Percentiles rank a stretch among this genome's conserved stretches.
Evolutionary conservation across 73 alveolate genomes (phyloP).

Genomic region (Uronychia setigera): DNA sequence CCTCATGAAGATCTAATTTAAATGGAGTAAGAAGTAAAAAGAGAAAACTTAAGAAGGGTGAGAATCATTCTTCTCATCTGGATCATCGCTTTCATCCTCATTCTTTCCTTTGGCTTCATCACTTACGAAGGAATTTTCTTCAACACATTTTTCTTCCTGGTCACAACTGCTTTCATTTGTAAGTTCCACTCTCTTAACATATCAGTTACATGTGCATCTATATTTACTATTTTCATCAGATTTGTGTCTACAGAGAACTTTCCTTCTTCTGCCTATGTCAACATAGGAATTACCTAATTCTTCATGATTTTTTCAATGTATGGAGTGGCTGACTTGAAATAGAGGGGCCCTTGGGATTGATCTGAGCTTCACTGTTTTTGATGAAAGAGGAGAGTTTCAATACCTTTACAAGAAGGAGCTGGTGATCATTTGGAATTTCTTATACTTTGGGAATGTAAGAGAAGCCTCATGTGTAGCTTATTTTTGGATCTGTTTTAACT

Average conservation of each 20-base stretch:
- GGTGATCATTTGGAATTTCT: conserved; percentile 41
- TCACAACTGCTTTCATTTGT: no score
- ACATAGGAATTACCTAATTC: conserved; percentile 44
- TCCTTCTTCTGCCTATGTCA: conserved; percentile 52
- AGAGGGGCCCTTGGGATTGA: conserved; percentile 45
- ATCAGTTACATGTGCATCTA: no score
- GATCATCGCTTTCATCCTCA: no score
- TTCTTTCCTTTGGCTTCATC: no score
- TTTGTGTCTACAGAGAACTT: conserved; percentile 42
- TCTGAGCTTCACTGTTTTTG: conserved; percentile 21
- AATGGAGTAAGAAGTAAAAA: no score
- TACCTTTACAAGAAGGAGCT: conserved; percentile 7
- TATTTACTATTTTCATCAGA: no score
- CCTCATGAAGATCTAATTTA: no score
- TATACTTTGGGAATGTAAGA: conserved; percentile 51
- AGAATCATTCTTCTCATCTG: no score
- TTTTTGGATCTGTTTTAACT: conserved; percentile 39
- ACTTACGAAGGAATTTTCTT: no score
- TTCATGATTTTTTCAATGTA: conserved; percentile 7
- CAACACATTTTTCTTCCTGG: no score
- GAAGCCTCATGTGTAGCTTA: background rate
- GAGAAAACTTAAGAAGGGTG: no score
- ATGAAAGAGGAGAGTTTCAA: conserved; percentile 4
- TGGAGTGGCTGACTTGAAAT: background rate
- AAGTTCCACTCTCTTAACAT: no score